phyloP scores from a whole-genome alignment of 768 basidiomycete genomes.

The Pisolithus albus region DNA sequence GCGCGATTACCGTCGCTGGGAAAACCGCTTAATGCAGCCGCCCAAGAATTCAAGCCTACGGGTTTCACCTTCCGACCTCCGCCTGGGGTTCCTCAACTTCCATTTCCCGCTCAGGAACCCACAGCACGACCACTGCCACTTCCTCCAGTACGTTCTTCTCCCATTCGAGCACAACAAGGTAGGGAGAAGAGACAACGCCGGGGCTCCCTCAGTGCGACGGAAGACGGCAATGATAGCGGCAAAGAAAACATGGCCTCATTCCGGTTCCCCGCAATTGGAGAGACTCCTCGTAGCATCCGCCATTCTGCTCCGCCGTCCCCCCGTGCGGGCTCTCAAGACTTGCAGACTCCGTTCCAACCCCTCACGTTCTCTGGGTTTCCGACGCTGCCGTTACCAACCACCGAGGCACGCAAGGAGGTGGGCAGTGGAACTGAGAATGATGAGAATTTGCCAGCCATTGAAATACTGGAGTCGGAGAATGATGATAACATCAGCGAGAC shows the following conservation, averaged over 20 bases:
- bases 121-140: slow-evolving; percentile 35
- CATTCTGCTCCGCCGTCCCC: slow-evolving; percentile 39
- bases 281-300: slow-evolving; percentile 44
- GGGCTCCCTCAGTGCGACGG: slow-evolving; percentile 33
- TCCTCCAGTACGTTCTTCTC: slow-evolving; percentile 24
- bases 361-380: slow-evolving; percentile 68
- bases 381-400: slow-evolving; percentile 24
- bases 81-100: slow-evolving; percentile 54
- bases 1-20: slow-evolving; percentile 42
- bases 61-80: slow-evolving; percentile 76
- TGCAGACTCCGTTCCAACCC: slow-evolving; percentile 28
- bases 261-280: slow-evolving; percentile 57
- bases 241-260: slow-evolving; percentile 65
- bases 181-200: slow-evolving; percentile 74
- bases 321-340: slow-evolving; percentile 21
- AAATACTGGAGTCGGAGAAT: slow-evolving; percentile 7
- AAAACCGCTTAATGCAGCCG: slow-evolving; percentile 71
- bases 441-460: slow-evolving; percentile 5
- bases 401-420: slow-evolving; percentile 8
- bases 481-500: slow-evolving; percentile 7
- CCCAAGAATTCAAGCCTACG: slow-evolving; percentile 73
- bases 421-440: slow-evolving; percentile 5
- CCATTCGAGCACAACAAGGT: slow-evolving; percentile 45
- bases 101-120: slow-evolving; percentile 24
- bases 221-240: slow-evolving; percentile 43